Conservation (phyloP, 257 asterid genomes). For the Nicotiana paniculata region DNA sequence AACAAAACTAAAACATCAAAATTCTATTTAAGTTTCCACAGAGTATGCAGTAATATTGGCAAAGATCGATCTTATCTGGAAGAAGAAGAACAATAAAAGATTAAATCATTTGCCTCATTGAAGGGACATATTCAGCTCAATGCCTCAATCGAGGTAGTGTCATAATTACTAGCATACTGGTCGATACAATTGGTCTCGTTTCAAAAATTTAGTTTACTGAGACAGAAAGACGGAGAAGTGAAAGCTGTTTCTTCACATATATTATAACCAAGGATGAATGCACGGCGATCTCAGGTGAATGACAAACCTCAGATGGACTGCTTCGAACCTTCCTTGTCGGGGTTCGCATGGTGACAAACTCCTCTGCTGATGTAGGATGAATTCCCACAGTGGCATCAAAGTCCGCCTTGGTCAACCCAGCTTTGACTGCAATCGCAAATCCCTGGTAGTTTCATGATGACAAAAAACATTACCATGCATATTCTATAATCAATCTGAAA, state of each 20-base stretch:
- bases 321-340: constrained; percentile 75
- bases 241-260: not conserved
- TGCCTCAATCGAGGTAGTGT: not conserved
- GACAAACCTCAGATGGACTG: constrained; percentile 55
- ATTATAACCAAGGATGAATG: not conserved
- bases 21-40: not conserved
- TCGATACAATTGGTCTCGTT: not conserved
- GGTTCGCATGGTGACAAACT: constrained; percentile 91
- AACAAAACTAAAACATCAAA: not conserved
- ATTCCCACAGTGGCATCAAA: constrained; percentile 88
- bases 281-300: not conserved
- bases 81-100: not conserved
- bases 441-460: constrained; percentile 48
- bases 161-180: not conserved
- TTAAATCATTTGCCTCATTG: not conserved
- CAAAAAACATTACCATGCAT: not conserved
- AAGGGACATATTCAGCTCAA: not conserved
- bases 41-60: not conserved
- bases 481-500: not conserved
- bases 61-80: not conserved
- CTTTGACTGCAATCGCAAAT: constrained; percentile 88
- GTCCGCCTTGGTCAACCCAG: constrained; percentile 88
- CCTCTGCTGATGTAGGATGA: constrained; percentile 98
- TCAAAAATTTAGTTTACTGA: not conserved
- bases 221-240: not conserved